Percentiles rank a stretch among this genome's conserved stretches.
These are phyloP conservation scores for Lithohypha guttulata DNA, from an alignment of 2,329 filamentous ascomycete genomes.

Conservation along the genomic window DNA sequence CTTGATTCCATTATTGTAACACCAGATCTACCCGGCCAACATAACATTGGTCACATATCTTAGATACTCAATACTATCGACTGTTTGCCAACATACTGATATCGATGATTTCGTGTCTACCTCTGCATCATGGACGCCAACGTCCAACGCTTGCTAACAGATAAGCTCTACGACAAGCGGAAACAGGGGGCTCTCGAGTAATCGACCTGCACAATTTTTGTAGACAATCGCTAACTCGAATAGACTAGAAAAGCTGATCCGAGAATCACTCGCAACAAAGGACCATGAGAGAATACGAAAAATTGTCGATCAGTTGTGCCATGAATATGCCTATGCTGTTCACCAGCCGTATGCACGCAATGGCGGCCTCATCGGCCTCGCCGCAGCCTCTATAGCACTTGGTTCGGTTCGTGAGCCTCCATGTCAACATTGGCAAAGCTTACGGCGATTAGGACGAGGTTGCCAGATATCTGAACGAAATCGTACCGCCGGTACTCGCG, in stretches of 20 bases:
- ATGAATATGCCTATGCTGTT: slow-evolving; percentile 94
- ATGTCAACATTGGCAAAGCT: slow-evolving; percentile 9
- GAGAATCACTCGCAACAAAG: slow-evolving; percentile 64
- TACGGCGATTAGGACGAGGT: slow-evolving; percentile 56
- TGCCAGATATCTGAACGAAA: slow-evolving; percentile 80
- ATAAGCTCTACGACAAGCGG: slow-evolving; percentile 97
- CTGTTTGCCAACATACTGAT: no score
- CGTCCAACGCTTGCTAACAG: slow-evolving; percentile 83
- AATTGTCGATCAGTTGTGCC: slow-evolving; percentile 91
- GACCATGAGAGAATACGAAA: slow-evolving; percentile 72
- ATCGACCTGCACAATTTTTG: slow-evolving; percentile 4
- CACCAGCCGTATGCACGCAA: slow-evolving; percentile 95
- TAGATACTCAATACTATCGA: no score
- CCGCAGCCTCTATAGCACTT: slow-evolving; percentile 88
- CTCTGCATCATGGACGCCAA: slow-evolving; percentile 61
- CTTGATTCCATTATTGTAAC: no score
- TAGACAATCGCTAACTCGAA: slow-evolving; percentile 9
- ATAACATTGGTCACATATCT: no score
- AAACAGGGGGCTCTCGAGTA: slow-evolving; percentile 96
- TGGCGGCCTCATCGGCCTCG: slow-evolving; percentile 88
- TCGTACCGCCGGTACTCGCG: slow-evolving; percentile 89
- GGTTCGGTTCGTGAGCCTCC: slow-evolving; percentile 58
- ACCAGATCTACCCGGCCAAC: no score
- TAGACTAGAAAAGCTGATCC: slow-evolving; percentile 82
- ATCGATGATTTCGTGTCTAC: slow-evolving; percentile 1